Percentiles rank a stretch among this genome's conserved stretches.
Conservation (phyloP, 805 yeast genomes). For the Kregervanrija pseudodelftensis region DNA sequence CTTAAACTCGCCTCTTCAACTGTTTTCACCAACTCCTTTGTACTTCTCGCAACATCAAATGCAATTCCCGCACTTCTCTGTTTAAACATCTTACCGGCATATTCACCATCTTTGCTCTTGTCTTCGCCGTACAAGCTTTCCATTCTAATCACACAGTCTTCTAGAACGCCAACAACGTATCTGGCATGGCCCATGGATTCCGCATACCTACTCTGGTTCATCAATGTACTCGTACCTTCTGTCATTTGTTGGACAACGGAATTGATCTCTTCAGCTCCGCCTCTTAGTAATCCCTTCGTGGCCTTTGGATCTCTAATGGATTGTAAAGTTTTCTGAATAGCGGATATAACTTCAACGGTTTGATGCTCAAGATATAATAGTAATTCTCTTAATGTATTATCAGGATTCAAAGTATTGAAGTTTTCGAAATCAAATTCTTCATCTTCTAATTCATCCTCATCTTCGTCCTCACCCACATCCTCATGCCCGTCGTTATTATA, state of each 20-base stretch:
- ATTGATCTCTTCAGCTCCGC: slow-evolving; percentile 69
- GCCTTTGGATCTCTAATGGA: slow-evolving; percentile 74
- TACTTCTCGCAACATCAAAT: slow-evolving; percentile 92
- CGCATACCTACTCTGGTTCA: slow-evolving; percentile 82
- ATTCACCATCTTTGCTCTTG: slow-evolving; percentile 42
- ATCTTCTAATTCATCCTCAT: slow-evolving; percentile 15
- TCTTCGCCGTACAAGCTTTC: slow-evolving; percentile 48
- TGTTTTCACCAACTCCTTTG: slow-evolving; percentile 90
- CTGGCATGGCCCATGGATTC: slow-evolving; percentile 84
- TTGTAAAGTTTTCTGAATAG: slow-evolving; percentile 74
- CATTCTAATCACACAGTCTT: slow-evolving; percentile 84
- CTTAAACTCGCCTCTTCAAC: slow-evolving; percentile 90
- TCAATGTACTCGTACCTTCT: slow-evolving; percentile 77
- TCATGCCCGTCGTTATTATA: slow-evolving; percentile 5
- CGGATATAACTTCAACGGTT: slow-evolving; percentile 83
- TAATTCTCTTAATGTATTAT: slow-evolving; percentile 78
- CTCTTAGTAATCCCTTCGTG: slow-evolving; percentile 65
- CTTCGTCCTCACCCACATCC: slow-evolving; percentile 12
- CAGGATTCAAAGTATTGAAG: slow-evolving; percentile 81
- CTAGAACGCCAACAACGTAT: slow-evolving; percentile 82
- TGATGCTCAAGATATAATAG: slow-evolving; percentile 85
- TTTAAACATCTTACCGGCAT: slow-evolving; percentile 83
- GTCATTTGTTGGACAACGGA: slow-evolving; percentile 80
- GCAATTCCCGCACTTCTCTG: slow-evolving; percentile 95
- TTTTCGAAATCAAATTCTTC: slow-evolving; percentile 56